These are phyloP conservation scores for Aspergillus fumigatiaffinis DNA, from an alignment of 2,329 filamentous ascomycete species.

Conservation along the genomic window DNA sequence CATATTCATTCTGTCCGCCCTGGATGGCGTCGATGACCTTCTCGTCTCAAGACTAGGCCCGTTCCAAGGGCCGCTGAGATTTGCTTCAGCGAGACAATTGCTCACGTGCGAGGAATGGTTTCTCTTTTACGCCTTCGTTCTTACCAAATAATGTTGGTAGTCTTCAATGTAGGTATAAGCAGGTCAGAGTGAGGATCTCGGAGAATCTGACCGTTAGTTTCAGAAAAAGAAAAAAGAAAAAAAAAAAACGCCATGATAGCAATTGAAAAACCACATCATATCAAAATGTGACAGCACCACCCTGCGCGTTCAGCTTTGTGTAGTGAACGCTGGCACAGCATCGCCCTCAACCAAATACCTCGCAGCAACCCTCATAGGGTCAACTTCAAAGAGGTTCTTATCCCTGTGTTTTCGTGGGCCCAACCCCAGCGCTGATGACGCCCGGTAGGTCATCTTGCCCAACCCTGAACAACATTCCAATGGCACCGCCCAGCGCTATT, in stretches of 20 bases:
- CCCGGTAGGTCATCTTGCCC: constrained; percentile 85
- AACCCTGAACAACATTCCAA: constrained; percentile 76
- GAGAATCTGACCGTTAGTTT: not conserved
- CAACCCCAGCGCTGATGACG: constrained; percentile 93
- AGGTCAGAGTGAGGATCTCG: not conserved
- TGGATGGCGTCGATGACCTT: not conserved
- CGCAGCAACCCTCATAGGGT: not conserved
- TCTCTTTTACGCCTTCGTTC: constrained; percentile 1
- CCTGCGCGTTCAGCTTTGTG: not conserved
- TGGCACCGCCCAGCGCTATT: constrained; percentile 63
- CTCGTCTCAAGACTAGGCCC: not conserved
- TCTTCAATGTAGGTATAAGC: not conserved
- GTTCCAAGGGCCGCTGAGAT: not conserved
- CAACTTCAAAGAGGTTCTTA: constrained; percentile 12
- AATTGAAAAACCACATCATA: not conserved
- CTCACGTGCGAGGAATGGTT: not conserved
- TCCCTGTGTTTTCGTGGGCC: constrained; percentile 55
- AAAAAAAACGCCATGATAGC: not conserved
- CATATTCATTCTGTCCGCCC: not conserved
- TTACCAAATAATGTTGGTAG: not conserved
- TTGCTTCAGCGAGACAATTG: not conserved
- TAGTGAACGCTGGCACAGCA: not conserved
- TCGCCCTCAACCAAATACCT: not conserved
- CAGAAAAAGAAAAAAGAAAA: no score
- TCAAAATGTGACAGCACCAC: not conserved